Percentiles rank a stretch among this genome's conserved stretches.
These are phyloP conservation scores for Cryptosporidium ryanae DNA, from an alignment of 169 alveolate genomes.

Conservation along the genomic window DNA sequence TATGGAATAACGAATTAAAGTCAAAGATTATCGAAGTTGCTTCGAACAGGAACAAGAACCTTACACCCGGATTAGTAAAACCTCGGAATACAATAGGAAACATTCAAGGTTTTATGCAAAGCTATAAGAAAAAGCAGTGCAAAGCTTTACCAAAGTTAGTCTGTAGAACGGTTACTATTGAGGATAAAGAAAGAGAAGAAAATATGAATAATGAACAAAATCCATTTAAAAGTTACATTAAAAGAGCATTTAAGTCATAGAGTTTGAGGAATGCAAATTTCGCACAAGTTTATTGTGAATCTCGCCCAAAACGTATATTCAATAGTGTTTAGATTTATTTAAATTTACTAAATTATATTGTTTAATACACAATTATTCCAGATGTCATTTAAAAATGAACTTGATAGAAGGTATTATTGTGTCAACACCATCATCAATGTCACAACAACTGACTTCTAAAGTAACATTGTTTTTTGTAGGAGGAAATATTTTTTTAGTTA, in stretches of 20 bases:
- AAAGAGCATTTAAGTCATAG: conserved; percentile 45
- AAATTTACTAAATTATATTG: background rate
- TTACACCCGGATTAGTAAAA: background rate
- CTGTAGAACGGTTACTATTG: conserved; percentile 34
- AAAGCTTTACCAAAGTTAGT: conserved; percentile 34
- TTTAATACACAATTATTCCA: background rate
- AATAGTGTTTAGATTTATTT: background rate
- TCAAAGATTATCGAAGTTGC: conserved; percentile 42
- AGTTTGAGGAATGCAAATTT: background rate
- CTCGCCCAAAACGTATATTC: background rate
- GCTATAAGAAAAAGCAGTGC: conserved; percentile 26
- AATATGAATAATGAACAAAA: background rate
- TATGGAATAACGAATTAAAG: conserved; percentile 61
- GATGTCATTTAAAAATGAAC: conserved; percentile 81
- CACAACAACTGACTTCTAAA: conserved; percentile 89
- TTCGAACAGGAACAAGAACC: conserved; percentile 11
- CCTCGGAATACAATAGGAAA: conserved; percentile 9
- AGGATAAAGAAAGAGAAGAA: background rate
- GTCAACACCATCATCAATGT: conserved; percentile 87
- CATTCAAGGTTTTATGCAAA: background rate
- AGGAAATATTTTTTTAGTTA: conserved; percentile 77
- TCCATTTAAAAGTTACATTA: conserved; percentile 46
- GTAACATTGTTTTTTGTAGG: conserved; percentile 83
- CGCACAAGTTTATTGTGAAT: too few species aligned
- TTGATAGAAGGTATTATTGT: conserved; percentile 88